Base-by-base conservation (phyloP, 2,329 filamentous ascomycete genomes). In the Aspergillus oerlinghausenensis region DNA sequence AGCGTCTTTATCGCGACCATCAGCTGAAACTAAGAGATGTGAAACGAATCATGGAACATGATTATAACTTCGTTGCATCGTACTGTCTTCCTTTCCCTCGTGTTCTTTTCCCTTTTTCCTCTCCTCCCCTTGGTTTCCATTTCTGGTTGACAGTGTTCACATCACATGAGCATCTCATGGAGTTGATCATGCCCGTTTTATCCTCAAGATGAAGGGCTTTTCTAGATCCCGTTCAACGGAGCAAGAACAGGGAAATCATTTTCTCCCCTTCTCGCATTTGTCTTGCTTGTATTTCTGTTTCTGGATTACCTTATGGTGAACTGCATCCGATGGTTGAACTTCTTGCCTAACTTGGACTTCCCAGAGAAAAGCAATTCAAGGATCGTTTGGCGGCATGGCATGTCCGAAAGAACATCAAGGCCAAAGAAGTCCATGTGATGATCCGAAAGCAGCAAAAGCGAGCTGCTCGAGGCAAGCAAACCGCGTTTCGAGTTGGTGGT, bases 311-410 rank as follows among this genome's bases (percentile, higher is more conserved):
- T 43, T 19, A 19, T 40, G 14, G 40, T 52, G 25, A 49, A 35
- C 32, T 38, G 32, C 32, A 38, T 17, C 32, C 10, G 11, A 32
- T 32, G 29, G 11, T 32, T 32, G 32, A 38, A 38, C 32, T 14
- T 38, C 32, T 38, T 38, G 11, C 23, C 21, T 47, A 23, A 65
- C 58, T 50, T 50, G 25, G 55, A 43, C 45, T 47, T 29, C 60
- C 43, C 58, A 73, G 71, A 60, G 71, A 73, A 64, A 73, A 73
- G 60, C 70, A 73, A 63, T 73, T 73, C 60, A 73, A 73, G 66
- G 70, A 73, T 56, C 70, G 71, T 25, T 67, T 73, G 6, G 69
- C 70, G 11, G 67, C 69, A 38, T 73, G 71, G 71, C 65, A 73
- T 57, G 62, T 73, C 45, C 69, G 71, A 28, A 73, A 73, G 48